These are phyloP conservation scores for Gastrolobium bilobum DNA, from an alignment of 306 rosid species.

Conservation along the genomic window DNA sequence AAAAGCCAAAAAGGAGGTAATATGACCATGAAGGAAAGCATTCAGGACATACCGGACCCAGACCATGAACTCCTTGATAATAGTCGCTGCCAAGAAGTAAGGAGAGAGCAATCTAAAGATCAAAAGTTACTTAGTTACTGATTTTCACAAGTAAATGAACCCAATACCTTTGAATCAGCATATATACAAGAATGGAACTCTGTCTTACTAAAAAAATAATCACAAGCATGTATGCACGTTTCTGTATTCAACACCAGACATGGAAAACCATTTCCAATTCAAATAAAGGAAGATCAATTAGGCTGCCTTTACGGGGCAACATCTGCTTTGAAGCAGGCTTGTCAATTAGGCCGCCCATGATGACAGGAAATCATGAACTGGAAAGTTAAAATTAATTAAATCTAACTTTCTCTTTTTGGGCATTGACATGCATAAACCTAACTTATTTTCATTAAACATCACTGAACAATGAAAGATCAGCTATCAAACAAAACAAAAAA, in stretches of 20 bases:
- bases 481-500: background rate
- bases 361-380: conserved; percentile 10
- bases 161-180: conserved; percentile 28
- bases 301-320: conserved; percentile 12
- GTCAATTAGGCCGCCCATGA: conserved; percentile 5
- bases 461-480: conserved; percentile 32
- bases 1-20: conserved; percentile 19
- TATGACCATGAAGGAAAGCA: conserved; percentile 27
- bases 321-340: conserved; percentile 18
- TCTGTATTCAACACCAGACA: conserved; percentile 33
- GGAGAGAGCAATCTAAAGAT: conserved; percentile 78
- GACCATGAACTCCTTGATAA: conserved; percentile 73
- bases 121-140: conserved; percentile 48
- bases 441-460: conserved; percentile 31
- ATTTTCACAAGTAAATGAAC: conserved; percentile 37
- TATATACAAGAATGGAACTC: conserved; percentile 12
- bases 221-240: background rate
- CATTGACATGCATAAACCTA: conserved; percentile 26
- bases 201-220: conserved; percentile 10
- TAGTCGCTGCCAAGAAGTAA: conserved; percentile 88
- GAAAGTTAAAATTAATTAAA: conserved; percentile 11
- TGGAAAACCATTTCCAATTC: conserved; percentile 34
- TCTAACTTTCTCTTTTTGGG: conserved; percentile 31
- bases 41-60: conserved; percentile 74
- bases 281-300: conserved; percentile 19